Evolutionary conservation across 768 basidiomycete genomes (phyloP), one percentile per base, ranked within the genome.

Genomic region (Panaeolus cyanescens): DNA sequence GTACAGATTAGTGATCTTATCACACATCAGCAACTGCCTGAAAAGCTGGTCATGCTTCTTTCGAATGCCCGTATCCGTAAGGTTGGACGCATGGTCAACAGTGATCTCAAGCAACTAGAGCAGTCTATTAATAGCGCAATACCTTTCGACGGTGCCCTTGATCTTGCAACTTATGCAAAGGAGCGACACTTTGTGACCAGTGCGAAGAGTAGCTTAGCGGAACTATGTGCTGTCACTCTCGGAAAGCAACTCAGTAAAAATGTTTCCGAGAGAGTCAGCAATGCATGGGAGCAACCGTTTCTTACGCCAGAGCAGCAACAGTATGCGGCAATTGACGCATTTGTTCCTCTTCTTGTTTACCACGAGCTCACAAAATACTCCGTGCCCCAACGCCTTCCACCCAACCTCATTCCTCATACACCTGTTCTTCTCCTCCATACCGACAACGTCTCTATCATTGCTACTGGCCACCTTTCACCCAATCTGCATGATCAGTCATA

Each of bases 141-240:
- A 4, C 55, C 60, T 1, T 75, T 77, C 63, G 54, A 56, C 20
- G 72, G 74, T 17, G 68, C 59, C 3, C 28, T 75, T 55, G 70
- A 76, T 50, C 67, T 77, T 59, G 74, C 68, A 0, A 56, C 42
- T 0, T 59, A 66, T 59, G 73, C 74, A 1, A 75, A 75, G 56
- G 68, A 73, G 6, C 59, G 65, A 9, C 55, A 62, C 5, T 20
- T 70, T 8, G 32, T 62, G 5, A 54, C 62, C 1, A 34, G 56
- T 1, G 60, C 64, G 8, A 63, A 55, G 39, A 58, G 63, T 30
- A 57, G 74, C n/a, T 69, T 77, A 20, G 64, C 70, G 1, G 75
- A 78, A 55, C 64, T 77, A 1, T 68, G 62, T 40, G 75, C 70
- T 28, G 9, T 53, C 1, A 66, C 75, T 25, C 65, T 77, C 4